Conservation (phyloP, 805 yeast species). For the Spencermartinsiella europaea region DNA sequence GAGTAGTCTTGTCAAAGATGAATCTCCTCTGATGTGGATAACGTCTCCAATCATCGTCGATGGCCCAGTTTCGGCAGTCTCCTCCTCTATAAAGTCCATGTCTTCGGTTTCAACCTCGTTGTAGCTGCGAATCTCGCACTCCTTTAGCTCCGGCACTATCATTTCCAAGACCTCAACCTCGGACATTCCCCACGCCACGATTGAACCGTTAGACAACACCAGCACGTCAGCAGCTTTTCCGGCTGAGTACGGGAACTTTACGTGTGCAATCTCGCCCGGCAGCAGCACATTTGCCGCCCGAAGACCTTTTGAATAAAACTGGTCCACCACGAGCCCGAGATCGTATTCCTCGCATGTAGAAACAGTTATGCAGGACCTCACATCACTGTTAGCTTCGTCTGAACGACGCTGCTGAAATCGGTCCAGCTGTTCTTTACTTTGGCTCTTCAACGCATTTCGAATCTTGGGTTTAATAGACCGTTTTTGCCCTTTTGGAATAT, state of each 20-base stretch:
- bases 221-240: slow-evolving; percentile 50
- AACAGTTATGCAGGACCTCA: slow-evolving; percentile 50
- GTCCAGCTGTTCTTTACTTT: too few relatives aligned
- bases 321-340: slow-evolving; percentile 40
- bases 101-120: slow-evolving; percentile 70
- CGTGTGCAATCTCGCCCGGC: slow-evolving; percentile 64
- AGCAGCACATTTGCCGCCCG: slow-evolving; percentile 40
- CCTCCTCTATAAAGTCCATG: slow-evolving; percentile 62
- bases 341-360: slow-evolving; percentile 72
- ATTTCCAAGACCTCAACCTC: slow-evolving; percentile 45
- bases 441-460: neutral
- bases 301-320: slow-evolving; percentile 36
- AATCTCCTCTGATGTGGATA: slow-evolving; percentile 54
- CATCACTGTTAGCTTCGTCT: neutral
- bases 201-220: slow-evolving; percentile 68
- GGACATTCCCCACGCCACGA: slow-evolving; percentile 76
- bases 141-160: slow-evolving; percentile 42
- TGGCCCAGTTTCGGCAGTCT: neutral
- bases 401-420: neutral
- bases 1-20: slow-evolving; percentile 44
- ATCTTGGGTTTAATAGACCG: neutral
- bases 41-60: slow-evolving; percentile 59
- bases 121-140: slow-evolving; percentile 46
- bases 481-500: neutral
- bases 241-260: slow-evolving; percentile 35